phyloP scores from a whole-genome alignment of 2,329 filamentous ascomycete species.

The Coniochaeta sp. region DNA sequence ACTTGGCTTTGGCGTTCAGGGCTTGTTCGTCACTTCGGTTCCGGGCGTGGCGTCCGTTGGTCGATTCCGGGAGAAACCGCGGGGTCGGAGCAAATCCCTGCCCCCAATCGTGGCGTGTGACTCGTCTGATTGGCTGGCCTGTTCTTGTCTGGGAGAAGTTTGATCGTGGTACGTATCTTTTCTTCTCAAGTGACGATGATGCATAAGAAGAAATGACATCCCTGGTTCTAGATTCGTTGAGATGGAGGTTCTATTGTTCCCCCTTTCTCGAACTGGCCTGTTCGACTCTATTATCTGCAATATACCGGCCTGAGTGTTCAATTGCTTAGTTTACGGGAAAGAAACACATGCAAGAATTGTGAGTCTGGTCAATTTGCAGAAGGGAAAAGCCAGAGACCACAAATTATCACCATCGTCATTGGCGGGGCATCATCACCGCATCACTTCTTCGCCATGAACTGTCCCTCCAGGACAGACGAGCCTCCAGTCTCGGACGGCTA shows the following conservation, averaged over 20 bases:
- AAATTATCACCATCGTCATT: constrained; percentile 1
- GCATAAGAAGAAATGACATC: background rate
- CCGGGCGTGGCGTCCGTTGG: too few species aligned
- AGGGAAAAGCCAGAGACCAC: background rate
- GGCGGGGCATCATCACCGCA: background rate
- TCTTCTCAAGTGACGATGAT: background rate
- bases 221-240: background rate
- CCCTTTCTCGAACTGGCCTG: background rate
- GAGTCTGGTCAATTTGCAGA: background rate
- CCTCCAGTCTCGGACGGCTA: constrained; percentile 31
- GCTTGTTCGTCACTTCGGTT: too few species aligned
- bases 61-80: constrained; percentile 4
- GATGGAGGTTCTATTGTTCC: background rate
- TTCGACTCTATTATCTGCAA: background rate
- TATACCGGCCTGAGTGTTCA: too few species aligned
- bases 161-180: background rate
- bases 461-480: constrained; percentile 28
- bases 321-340: too few species aligned
- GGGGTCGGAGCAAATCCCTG: background rate
- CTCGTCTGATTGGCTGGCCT: background rate
- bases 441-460: constrained; percentile 1
- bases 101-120: background rate
- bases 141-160: background rate
- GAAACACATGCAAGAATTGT: background rate
- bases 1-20: too few species aligned